Evolutionary conservation across 2,329 filamentous ascomycete species (phyloP).

Genomic region (Thielaviopsis ethacetica): DNA sequence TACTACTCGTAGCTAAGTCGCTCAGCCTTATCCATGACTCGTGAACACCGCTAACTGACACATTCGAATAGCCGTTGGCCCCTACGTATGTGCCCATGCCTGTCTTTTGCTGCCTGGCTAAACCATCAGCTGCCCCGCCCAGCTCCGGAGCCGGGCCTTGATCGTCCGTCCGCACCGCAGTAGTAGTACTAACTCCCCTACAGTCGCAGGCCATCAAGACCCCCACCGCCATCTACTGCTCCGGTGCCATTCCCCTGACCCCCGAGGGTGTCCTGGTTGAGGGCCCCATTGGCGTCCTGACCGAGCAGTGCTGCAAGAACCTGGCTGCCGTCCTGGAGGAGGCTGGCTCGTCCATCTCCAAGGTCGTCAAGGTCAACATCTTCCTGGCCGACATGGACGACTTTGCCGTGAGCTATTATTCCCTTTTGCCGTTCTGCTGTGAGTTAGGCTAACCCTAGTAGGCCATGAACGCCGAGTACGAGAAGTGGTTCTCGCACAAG

Average conservation of each 20-base stretch:
- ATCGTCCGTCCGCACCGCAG: background rate
- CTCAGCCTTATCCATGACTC: background rate
- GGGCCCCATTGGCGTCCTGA: conserved; percentile 48
- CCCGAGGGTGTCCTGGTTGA: conserved; percentile 37
- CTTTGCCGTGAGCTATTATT: conserved; percentile 42
- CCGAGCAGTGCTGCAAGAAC: conserved; percentile 52
- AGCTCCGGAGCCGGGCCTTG: background rate
- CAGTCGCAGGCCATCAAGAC: conserved; percentile 54
- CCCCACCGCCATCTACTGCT: conserved; percentile 48
- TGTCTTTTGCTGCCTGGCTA: background rate
- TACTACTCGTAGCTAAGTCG: background rate
- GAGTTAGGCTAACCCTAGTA: conserved; percentile 14
- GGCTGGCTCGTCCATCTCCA: conserved; percentile 60
- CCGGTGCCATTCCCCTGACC: conserved; percentile 55
- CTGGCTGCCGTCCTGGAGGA: conserved; percentile 69
- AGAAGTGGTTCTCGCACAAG: conserved; percentile 69
- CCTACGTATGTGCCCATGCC: conserved; percentile 35
- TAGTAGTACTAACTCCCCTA: conserved; percentile 5
- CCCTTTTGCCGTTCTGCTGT: background rate
- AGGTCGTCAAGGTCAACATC: conserved; percentile 81
- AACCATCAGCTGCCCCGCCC: too few species aligned
- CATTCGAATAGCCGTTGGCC: conserved; percentile 34
- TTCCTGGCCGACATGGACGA: conserved; percentile 85
- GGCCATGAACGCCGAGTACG: conserved; percentile 74
- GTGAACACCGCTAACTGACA: background rate